Evolutionary conservation across 1,139 yeast genomes (phyloP), one percentile per base, ranked within the genome.

Genomic region (Saccharomyces hybrid): DNA sequence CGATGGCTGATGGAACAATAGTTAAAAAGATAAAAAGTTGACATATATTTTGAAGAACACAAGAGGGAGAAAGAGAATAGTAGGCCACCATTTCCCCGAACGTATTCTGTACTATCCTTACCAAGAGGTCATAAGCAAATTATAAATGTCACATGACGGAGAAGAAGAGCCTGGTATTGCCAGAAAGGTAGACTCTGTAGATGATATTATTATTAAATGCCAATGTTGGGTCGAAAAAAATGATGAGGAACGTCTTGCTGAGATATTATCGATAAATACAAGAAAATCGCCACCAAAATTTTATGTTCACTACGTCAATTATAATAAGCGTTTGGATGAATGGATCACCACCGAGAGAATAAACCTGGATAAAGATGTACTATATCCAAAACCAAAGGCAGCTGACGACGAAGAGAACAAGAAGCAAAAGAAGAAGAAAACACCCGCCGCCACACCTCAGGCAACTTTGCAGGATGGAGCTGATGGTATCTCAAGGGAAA

Each of bases 241-340:
- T 65, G 89, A 83, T 28, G 90, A 86, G 58, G 79, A 78, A 58
- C 76, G 97, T 56, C 70, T 84, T 47, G 97, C 98, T 0, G 99
- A 93, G 67, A 82, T 93, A 47, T 75, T 95, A 51, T 91, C 93
- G 42, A 79, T 82, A 52, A 91, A 88, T 60, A 71, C 79, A 51
- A 82, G 88, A 64, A 86, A 89, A 69, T 90, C 93, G 5, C 81
- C 86, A 56, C 81, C 83, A 42, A 88, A 82, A 58, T 91, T 85
- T 70, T 93, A 95, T 70, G 97, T 93, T 28, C 99, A 93, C 71
- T 93, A 90, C 71, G 89, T 84, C 56, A 97, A 91, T 63, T 93
- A 86, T 75, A 93, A 93, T 74, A 93, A 93, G 69, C 84, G 93
- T 69, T 78, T 93, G 63, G 99, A 93, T 73, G 99, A 93, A 70